phyloP scores from a whole-genome alignment of 805 yeast species.

The Komagataella pastoris region DNA sequence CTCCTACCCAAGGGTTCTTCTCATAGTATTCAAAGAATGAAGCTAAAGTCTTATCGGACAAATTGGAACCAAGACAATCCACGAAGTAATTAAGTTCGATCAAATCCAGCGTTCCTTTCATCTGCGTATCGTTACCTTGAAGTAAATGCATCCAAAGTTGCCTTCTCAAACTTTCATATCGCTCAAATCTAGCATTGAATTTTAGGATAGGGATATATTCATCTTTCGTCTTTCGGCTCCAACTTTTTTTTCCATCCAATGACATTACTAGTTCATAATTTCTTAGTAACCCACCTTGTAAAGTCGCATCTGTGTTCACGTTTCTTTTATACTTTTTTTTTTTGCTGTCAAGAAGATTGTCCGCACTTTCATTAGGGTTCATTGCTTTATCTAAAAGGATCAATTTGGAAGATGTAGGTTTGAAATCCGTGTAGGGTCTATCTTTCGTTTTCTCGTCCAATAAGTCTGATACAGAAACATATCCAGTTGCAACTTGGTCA shows the following conservation, averaged over 20 bases:
- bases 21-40: constrained; percentile 33
- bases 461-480: constrained; percentile 29
- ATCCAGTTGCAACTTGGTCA: constrained; percentile 64
- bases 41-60: constrained; percentile 40
- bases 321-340: not conserved
- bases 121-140: constrained; percentile 34
- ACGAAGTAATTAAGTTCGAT: constrained; percentile 53
- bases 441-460: not conserved
- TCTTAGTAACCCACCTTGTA: constrained; percentile 27
- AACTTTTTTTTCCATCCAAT: constrained; percentile 17
- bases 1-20: constrained; percentile 42
- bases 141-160: constrained; percentile 60
- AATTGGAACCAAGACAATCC: constrained; percentile 46
- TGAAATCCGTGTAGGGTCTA: not conserved
- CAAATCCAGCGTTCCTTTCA: constrained; percentile 30
- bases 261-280: constrained; percentile 11
- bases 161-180: constrained; percentile 49
- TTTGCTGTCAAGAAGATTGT: not conserved
- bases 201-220: constrained; percentile 40
- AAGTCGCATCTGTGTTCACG: constrained; percentile 14
- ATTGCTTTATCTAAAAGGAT: not conserved
- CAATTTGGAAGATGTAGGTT: not conserved
- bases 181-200: constrained; percentile 49
- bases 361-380: not conserved
- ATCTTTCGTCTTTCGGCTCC: constrained; percentile 15